These are phyloP conservation scores for Zygotorulaspora sp. DNA, from an alignment of 805 yeast species.

Conservation along the genomic window DNA sequence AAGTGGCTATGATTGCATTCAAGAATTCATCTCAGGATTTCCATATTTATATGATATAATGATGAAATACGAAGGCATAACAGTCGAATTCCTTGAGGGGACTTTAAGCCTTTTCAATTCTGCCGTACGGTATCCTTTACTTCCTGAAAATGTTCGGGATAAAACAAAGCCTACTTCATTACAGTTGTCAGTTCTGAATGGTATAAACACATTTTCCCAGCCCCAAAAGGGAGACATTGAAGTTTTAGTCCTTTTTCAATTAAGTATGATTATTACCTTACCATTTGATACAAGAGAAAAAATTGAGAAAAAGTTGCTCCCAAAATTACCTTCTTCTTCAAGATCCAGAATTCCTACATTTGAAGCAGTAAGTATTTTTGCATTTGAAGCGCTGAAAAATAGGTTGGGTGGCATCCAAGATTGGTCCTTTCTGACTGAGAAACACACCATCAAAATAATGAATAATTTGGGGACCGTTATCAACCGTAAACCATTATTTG, in stretches of 20 bases:
- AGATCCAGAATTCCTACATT: slow-evolving; percentile 55
- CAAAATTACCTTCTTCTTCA: slow-evolving; percentile 32
- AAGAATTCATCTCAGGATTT: slow-evolving; percentile 52
- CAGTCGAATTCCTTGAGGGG: slow-evolving; percentile 39
- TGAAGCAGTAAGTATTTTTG: slow-evolving; percentile 50
- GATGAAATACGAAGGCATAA: slow-evolving; percentile 30
- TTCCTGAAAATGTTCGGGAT: slow-evolving; percentile 57
- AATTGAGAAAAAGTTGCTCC: slow-evolving; percentile 51
- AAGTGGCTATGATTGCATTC: slow-evolving; percentile 56
- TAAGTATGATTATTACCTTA: slow-evolving; percentile 48
- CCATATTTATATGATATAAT: slow-evolving; percentile 43
- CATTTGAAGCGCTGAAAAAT: slow-evolving; percentile 40
- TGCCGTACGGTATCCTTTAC: slow-evolving; percentile 67
- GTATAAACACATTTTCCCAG: slow-evolving; percentile 37
- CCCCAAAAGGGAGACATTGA: slow-evolving; percentile 37
- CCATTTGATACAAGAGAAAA: slow-evolving; percentile 60
- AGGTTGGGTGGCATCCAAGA: slow-evolving; percentile 38
- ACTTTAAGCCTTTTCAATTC: slow-evolving; percentile 58
- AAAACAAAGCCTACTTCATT: slow-evolving; percentile 53
- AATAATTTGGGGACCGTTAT: slow-evolving; percentile 51
- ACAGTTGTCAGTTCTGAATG: slow-evolving; percentile 55
- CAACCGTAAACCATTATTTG: slow-evolving; percentile 39
- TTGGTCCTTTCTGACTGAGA: slow-evolving; percentile 40
- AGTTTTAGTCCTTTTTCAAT: slow-evolving; percentile 47
- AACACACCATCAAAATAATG: slow-evolving; percentile 43